Evolutionary conservation across 345 rosid species (phyloP).

Genomic region (Triadica sebifera): DNA sequence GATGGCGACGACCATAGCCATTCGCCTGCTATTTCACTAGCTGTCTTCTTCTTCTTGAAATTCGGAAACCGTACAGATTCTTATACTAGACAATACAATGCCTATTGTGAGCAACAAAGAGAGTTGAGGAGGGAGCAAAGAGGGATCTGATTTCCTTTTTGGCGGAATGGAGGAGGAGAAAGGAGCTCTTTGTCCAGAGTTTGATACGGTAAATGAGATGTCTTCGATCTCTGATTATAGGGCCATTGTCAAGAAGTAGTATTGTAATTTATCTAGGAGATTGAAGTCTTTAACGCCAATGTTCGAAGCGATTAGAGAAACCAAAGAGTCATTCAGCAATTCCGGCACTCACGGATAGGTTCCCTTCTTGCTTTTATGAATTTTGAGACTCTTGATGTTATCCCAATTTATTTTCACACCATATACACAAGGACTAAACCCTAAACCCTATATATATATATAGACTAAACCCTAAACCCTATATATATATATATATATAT

Average conservation of each 20-base stretch:
- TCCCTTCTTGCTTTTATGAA: neutral
- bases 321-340: constrained; percentile 33
- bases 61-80: neutral
- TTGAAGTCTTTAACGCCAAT: constrained; percentile 74
- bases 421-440: neutral
- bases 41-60: neutral
- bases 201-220: constrained; percentile 67
- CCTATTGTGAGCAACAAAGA: neutral
- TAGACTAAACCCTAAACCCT: too few species aligned
- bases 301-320: constrained; percentile 78
- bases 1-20: constrained; percentile 5
- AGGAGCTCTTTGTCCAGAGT: constrained; percentile 40
- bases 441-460: too few species aligned
- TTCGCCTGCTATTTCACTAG: neutral
- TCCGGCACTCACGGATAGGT: neutral
- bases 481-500: too few species aligned
- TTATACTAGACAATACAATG: neutral
- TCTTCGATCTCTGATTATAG: constrained; percentile 57
- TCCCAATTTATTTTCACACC: neutral
- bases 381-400: neutral
- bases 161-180: constrained; percentile 55
- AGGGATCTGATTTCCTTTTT: constrained; percentile 8
- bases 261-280: constrained; percentile 70
- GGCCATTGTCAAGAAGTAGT: constrained; percentile 71
- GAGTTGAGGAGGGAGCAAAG: neutral